Evolutionary conservation across 495 filamentous ascomycete genomes (phyloP).

Genomic region (Xylaria curta): DNA sequence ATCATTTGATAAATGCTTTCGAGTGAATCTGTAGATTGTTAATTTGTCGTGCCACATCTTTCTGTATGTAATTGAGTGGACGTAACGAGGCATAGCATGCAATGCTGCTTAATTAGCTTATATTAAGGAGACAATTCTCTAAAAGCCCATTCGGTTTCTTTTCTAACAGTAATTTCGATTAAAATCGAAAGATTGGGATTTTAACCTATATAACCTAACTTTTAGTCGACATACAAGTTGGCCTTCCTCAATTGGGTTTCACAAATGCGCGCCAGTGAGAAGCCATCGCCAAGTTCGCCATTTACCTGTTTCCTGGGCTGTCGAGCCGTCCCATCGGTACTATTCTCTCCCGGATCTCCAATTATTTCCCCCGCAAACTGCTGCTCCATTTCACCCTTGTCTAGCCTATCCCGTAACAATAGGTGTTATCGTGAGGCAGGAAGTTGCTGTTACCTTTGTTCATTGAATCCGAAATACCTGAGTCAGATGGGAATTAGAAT

Average conservation of each 20-base stretch:
- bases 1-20: not conserved
- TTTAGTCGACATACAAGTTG: not conserved
- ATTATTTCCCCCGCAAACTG: constrained; percentile 16
- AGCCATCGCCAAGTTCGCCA: constrained; percentile 35
- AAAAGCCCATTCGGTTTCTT: not conserved
- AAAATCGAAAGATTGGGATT: too few relatives aligned
- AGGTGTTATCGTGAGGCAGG: not conserved
- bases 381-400: constrained; percentile 27
- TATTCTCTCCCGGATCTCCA: constrained; percentile 39
- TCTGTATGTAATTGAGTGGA: not conserved
- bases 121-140: not conserved
- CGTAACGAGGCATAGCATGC: too few relatives aligned
- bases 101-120: not conserved
- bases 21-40: not conserved
- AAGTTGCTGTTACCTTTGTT: not conserved
- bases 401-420: not conserved
- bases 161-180: too few relatives aligned
- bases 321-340: constrained; percentile 30
- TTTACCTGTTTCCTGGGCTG: constrained; percentile 3
- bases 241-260: not conserved
- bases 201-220: not conserved
- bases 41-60: not conserved
- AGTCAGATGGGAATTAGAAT: too few relatives aligned
- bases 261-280: constrained; percentile 37
- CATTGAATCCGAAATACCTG: not conserved